Evolutionary conservation across 139 green algal genomes (phyloP).

Genomic region (Eudorina sp.): DNA sequence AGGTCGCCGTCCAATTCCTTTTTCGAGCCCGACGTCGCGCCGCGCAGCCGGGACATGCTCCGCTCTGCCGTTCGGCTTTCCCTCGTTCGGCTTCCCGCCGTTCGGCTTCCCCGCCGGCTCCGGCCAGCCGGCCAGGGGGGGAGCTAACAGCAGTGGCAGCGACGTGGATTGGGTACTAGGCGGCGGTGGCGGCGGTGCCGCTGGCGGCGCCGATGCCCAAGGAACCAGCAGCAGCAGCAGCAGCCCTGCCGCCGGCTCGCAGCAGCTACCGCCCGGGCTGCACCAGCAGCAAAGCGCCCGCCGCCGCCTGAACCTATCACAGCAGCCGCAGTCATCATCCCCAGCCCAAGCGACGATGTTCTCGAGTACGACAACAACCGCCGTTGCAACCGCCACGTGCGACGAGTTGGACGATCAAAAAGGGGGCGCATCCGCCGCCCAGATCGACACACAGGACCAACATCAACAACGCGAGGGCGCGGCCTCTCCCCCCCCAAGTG

Average conservation of each 20-base stretch:
- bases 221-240: not conserved
- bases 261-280: not conserved
- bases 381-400: not conserved
- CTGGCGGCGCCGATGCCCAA: not conserved
- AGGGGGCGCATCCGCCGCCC: too few relatives aligned
- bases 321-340: not conserved
- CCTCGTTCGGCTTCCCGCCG: not conserved
- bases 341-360: not conserved
- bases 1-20: not conserved
- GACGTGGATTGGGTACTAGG: not conserved
- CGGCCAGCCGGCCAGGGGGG: not conserved
- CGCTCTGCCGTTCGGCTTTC: slow-evolving; percentile 18
- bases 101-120: not conserved
- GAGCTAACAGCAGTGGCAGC: not conserved
- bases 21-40: not conserved
- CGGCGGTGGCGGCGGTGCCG: not conserved
- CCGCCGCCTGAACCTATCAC: not conserved
- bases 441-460: not conserved
- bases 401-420: too few relatives aligned
- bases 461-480: not conserved
- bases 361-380: too few relatives aligned
- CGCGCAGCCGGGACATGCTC: not conserved
- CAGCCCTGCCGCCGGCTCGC: not conserved
- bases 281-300: not conserved
- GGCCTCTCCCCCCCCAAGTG: too few relatives aligned